A percentile compares a stretch with the other conserved stretches of the same genome.
Conservation (phyloP, 305 asterid species). For the Plantago lanceolata region DNA sequence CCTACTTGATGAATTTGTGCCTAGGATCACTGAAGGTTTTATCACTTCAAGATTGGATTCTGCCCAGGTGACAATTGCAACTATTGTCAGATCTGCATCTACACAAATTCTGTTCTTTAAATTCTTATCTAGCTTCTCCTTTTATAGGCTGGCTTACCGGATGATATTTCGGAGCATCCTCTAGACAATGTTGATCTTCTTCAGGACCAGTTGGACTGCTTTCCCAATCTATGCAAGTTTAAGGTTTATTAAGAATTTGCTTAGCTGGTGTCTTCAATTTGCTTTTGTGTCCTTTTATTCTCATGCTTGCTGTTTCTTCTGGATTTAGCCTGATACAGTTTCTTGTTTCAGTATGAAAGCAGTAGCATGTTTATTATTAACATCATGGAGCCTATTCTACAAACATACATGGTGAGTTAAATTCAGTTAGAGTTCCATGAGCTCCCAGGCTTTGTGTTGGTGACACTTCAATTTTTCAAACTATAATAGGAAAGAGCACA, state of each 20-base stretch:
- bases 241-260: conserved; percentile 44
- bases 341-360: conserved; percentile 78
- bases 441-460: conserved; percentile 13
- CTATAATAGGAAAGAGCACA: conserved; percentile 64
- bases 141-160: conserved; percentile 61
- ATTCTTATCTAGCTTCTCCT: conserved; percentile 21
- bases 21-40: conserved; percentile 86
- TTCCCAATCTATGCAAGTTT: conserved; percentile 90
- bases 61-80: conserved; percentile 60
- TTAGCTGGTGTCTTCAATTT: conserved; percentile 17
- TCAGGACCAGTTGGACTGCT: conserved; percentile 95
- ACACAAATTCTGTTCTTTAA: conserved; percentile 10
- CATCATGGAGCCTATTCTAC: conserved; percentile 83
- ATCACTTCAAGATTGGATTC: conserved; percentile 94
- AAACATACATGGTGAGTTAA: conserved; percentile 71
- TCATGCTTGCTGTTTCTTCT: conserved; percentile 2
- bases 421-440: conserved; percentile 16
- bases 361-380: conserved; percentile 86
- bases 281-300: neutral
- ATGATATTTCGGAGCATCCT: conserved; percentile 88
- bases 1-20: conserved; percentile 95
- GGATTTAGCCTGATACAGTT: conserved; percentile 22
- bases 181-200: conserved; percentile 97
- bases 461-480: conserved; percentile 9
- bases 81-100: conserved; percentile 13